phyloP scores from a whole-genome alignment of 2,329 filamentous ascomycete species.

The Microascus cirrosus region DNA sequence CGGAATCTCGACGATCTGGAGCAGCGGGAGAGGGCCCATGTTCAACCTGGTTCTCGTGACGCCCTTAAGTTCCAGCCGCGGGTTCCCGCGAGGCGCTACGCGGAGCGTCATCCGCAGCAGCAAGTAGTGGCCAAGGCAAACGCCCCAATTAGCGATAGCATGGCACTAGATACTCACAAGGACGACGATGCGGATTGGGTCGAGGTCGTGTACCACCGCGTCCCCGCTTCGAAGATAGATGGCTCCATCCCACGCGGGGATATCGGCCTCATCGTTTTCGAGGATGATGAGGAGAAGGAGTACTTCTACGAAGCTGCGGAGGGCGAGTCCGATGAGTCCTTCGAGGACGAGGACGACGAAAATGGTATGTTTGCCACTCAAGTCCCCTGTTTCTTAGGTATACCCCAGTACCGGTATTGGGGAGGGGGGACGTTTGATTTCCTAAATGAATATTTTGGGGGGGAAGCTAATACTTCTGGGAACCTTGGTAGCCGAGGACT shows the following conservation, averaged over 20 bases:
- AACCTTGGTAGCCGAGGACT: constrained; percentile 52
- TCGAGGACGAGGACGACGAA: constrained; percentile 47
- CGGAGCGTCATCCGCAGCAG: constrained; percentile 37
- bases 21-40: constrained; percentile 18
- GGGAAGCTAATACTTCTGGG: not conserved
- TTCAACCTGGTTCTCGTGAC: constrained; percentile 9
- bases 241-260: constrained; percentile 34
- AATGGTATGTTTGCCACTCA: constrained; percentile 35
- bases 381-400: not conserved
- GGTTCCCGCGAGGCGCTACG: constrained; percentile 40
- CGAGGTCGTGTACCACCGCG: constrained; percentile 53
- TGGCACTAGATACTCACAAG: constrained; percentile 27
- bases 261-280: constrained; percentile 45
- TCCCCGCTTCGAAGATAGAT: constrained; percentile 39
- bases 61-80: constrained; percentile 42
- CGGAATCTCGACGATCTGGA: constrained; percentile 38
- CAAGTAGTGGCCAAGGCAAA: constrained; percentile 11
- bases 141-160: constrained; percentile 23
- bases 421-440: not conserved
- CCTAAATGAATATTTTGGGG: not conserved
- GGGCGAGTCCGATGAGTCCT: constrained; percentile 49
- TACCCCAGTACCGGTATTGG: constrained; percentile 2
- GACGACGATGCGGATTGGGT: constrained; percentile 46
- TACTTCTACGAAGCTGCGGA: constrained; percentile 49
- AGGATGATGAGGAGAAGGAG: constrained; percentile 45